These are phyloP conservation scores for Clonostachys rosea DNA, from an alignment of 2,329 filamentous ascomycete genomes.

Conservation along the genomic window DNA sequence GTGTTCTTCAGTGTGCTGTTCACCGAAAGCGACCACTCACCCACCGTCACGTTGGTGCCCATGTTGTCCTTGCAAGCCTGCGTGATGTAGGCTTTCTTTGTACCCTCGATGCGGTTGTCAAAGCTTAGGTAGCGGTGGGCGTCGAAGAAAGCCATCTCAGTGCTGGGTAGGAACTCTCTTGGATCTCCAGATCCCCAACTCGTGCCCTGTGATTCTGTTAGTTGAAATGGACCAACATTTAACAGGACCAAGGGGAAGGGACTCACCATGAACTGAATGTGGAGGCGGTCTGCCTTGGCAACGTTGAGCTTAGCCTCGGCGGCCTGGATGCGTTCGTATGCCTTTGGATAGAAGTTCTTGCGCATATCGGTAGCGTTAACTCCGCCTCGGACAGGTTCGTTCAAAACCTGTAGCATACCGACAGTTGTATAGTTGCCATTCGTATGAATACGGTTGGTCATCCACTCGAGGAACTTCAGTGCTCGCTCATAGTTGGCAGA, in stretches of 20 bases:
- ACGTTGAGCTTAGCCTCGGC: constrained; percentile 53
- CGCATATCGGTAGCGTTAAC: constrained; percentile 47
- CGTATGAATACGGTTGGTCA: constrained; percentile 45
- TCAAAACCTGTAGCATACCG: constrained; percentile 54
- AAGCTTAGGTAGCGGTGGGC: constrained; percentile 55
- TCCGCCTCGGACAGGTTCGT: constrained; percentile 37
- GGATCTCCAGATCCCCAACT: constrained; percentile 37
- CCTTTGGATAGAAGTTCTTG: constrained; percentile 57
- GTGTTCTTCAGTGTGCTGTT: constrained; percentile 48
- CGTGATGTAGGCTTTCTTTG: constrained; percentile 48
- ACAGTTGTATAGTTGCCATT: constrained; percentile 45
- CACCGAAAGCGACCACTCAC: constrained; percentile 52
- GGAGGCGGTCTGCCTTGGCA: constrained; percentile 65
- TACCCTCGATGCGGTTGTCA: constrained; percentile 71
- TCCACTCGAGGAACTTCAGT: constrained; percentile 47
- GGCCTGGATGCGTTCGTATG: constrained; percentile 63
- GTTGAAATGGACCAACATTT: not conserved
- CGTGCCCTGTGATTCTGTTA: not conserved
- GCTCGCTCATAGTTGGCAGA: constrained; percentile 52
- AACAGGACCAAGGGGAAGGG: no score
- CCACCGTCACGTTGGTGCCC: constrained; percentile 45
- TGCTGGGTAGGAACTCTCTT: constrained; percentile 48
- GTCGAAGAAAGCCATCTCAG: constrained; percentile 64
- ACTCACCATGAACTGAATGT: constrained; percentile 60
- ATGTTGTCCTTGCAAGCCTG: constrained; percentile 59